A percentile compares a stretch with the other conserved stretches of the same genome.
phyloP scores from a whole-genome alignment of 352 stramenopile genomes.

The Phytophthora syringae region DNA sequence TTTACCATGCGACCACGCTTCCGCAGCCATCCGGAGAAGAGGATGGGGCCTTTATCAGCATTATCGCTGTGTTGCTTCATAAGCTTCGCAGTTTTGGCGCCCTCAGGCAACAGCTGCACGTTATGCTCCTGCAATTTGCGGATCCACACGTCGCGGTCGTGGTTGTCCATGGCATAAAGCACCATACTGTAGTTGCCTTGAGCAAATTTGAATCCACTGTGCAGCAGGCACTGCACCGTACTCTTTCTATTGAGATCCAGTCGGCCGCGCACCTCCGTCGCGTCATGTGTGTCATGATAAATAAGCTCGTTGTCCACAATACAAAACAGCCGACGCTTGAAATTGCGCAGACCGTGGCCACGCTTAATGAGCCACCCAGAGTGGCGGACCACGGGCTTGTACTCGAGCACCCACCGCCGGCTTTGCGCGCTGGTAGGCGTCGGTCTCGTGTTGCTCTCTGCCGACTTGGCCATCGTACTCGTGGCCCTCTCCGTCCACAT shows the following conservation, averaged over 20 bases:
- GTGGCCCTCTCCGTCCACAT: constrained; percentile 83
- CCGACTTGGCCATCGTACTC: constrained; percentile 77
- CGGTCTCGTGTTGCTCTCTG: constrained; percentile 47
- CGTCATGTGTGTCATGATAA: constrained; percentile 85
- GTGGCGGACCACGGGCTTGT: constrained; percentile 83
- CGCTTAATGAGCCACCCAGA: constrained; percentile 91
- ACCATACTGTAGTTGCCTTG: constrained; percentile 83
- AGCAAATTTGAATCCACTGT: constrained; percentile 79
- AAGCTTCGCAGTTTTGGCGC: constrained; percentile 58
- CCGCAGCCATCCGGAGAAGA: constrained; percentile 85
- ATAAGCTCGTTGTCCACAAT: constrained; percentile 88
- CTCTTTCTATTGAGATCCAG: constrained; percentile 76
- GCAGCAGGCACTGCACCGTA: constrained; percentile 65
- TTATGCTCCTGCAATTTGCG: constrained; percentile 78
- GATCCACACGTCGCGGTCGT: constrained; percentile 87
- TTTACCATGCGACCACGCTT: constrained; percentile 88
- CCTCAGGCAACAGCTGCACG: constrained; percentile 64
- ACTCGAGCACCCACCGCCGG: constrained; percentile 75
- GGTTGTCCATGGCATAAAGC: constrained; percentile 77
- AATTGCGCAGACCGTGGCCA: constrained; percentile 77
- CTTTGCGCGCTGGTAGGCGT: constrained; percentile 64
- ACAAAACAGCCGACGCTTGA: constrained; percentile 88
- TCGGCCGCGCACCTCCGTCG: constrained; percentile 74
- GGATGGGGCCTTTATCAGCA: constrained; percentile 54
- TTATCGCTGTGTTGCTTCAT: constrained; percentile 63